These are phyloP conservation scores for Chamaecrista fasciculata DNA, from an alignment of 306 rosid genomes.

Conservation along the genomic window DNA sequence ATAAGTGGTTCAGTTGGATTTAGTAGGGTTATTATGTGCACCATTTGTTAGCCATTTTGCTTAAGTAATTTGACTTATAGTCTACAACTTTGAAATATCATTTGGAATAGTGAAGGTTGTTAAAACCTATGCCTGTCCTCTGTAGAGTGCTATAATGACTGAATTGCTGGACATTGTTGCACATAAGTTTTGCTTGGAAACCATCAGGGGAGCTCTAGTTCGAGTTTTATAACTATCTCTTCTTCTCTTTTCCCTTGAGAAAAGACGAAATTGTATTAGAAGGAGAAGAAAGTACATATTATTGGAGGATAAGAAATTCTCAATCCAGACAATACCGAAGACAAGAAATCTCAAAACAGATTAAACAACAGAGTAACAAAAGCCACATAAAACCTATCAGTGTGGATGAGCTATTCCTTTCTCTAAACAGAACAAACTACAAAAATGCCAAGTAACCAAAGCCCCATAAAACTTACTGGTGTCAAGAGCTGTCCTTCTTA, in stretches of 20 bases:
- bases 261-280: not conserved
- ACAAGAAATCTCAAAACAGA: not conserved
- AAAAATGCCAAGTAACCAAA: not conserved
- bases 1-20: not conserved
- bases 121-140: conserved; percentile 2
- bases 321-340: not conserved
- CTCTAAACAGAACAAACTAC: not conserved
- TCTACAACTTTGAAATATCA: conserved; percentile 11
- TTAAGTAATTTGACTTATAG: conserved; percentile 11
- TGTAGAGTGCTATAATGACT: not conserved
- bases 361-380: not conserved
- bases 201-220: conserved; percentile 16
- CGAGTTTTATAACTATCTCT: conserved; percentile 10
- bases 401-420: too few species aligned
- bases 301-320: not conserved
- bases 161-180: not conserved
- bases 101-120: not conserved
- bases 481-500: conserved; percentile 2
- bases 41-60: not conserved
- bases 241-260: not conserved
- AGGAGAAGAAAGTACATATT: not conserved
- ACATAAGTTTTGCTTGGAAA: conserved; percentile 10
- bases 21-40: not conserved
- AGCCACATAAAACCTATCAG: not conserved
- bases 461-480: not conserved